Conservation (phyloP, 805 yeast genomes). For the Spencermartinsiella europaea region DNA sequence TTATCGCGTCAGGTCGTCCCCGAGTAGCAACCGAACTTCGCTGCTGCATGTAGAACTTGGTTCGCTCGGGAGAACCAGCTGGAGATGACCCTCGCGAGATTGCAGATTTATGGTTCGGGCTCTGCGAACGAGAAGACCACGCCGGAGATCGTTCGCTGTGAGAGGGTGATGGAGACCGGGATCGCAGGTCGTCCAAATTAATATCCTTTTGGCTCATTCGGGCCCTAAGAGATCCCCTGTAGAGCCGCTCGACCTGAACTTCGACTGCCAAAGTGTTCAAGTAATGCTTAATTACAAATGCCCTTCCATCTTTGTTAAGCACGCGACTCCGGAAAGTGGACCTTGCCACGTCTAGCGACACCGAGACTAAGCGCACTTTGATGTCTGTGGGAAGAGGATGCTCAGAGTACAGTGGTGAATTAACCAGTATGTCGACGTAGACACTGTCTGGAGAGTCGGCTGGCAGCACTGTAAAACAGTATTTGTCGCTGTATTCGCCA, state of each 20-base stretch:
- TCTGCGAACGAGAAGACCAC: no score
- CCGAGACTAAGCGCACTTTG: constrained; percentile 38
- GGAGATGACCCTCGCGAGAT: no score
- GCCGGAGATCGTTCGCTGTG: no score
- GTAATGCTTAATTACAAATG: constrained; percentile 43
- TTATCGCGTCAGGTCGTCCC: not conserved
- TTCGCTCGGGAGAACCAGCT: constrained; percentile 4
- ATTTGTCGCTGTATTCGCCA: constrained; percentile 26
- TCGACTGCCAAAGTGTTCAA: constrained; percentile 50
- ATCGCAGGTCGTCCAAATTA: no score
- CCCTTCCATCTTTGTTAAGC: constrained; percentile 37
- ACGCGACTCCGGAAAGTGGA: constrained; percentile 1
- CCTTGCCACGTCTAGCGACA: constrained; percentile 23
- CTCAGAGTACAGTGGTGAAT: constrained; percentile 52
- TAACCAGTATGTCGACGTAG: constrained; percentile 42
- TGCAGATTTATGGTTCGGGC: no score
- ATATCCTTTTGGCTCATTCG: no score
- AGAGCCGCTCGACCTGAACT: constrained; percentile 63
- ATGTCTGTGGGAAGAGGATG: constrained; percentile 41
- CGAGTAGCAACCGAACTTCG: not conserved
- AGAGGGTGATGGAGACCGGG: no score
- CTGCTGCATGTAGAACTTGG: constrained; percentile 1
- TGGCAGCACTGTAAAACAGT: constrained; percentile 37
- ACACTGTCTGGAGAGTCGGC: constrained; percentile 41
- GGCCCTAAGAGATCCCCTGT: constrained; percentile 40